Evolutionary conservation across 164 flowering plant genomes (phyloP).

Genomic region (Magnolia kwangsiensis): DNA sequence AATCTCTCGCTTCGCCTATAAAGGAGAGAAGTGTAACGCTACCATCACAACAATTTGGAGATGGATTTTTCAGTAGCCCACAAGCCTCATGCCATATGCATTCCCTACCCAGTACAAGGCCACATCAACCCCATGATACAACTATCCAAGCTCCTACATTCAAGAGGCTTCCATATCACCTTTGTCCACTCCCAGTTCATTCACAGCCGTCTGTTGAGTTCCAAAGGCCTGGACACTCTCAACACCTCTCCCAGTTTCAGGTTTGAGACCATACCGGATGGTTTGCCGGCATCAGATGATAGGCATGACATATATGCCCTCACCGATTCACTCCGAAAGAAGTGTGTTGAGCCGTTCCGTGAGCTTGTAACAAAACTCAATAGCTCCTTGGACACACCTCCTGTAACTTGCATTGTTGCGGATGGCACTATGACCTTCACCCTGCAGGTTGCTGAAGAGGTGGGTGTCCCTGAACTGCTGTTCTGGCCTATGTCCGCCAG

Average conservation of each 20-base stretch:
- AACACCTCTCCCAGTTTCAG: conserved; percentile 27
- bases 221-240: conserved; percentile 31
- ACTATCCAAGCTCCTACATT: conserved; percentile 37
- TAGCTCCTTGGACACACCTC: conserved; percentile 17
- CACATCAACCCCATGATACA: conserved; percentile 37
- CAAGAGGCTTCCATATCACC: conserved; percentile 36
- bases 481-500: conserved; percentile 45
- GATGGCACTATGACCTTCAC: conserved; percentile 48
- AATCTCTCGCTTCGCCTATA: too few species aligned
- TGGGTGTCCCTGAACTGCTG: conserved; percentile 32
- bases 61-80: neutral
- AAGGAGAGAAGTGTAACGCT: too few species aligned
- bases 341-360: conserved; percentile 27
- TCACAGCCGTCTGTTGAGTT: conserved; percentile 32
- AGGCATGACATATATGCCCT: conserved; percentile 42
- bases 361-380: conserved; percentile 17
- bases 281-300: conserved; percentile 31
- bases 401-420: conserved; percentile 37
- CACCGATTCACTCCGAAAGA: conserved; percentile 19
- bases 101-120: conserved; percentile 43
- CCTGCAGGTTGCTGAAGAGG: conserved; percentile 31
- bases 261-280: conserved; percentile 45
- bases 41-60: neutral
- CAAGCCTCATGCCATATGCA: conserved; percentile 32
- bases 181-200: conserved; percentile 24